Evolutionary conservation across 257 asterid genomes (phyloP).

Genomic region (Lithospermum erythrorhizon): DNA sequence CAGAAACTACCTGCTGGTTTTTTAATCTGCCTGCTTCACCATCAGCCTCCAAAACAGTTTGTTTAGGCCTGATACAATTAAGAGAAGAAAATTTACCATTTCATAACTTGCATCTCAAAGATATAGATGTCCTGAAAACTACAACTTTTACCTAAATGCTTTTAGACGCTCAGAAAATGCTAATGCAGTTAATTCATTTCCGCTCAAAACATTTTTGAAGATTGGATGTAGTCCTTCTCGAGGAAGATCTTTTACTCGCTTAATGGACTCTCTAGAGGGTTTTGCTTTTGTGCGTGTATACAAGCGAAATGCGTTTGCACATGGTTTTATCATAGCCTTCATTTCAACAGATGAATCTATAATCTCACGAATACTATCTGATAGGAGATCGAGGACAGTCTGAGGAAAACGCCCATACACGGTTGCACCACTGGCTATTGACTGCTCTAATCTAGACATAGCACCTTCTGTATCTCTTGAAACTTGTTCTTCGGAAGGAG

Average conservation of each 20-base stretch:
- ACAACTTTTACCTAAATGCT: conserved; percentile 46
- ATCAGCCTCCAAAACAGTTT: conserved; percentile 93
- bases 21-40: conserved; percentile 70
- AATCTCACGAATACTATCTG: conserved; percentile 87
- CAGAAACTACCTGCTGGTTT: conserved; percentile 53
- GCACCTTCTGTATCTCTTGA: conserved; percentile 49
- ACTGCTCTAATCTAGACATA: conserved; percentile 49
- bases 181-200: conserved; percentile 71
- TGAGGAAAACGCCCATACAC: conserved; percentile 93
- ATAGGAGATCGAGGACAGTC: conserved; percentile 58
- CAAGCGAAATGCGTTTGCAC: conserved; percentile 53
- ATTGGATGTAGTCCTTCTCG: conserved; percentile 91
- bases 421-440: conserved; percentile 64
- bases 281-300: conserved; percentile 75
- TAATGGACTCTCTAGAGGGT: conserved; percentile 79
- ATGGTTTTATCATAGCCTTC: conserved; percentile 52
- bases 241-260: conserved; percentile 63
- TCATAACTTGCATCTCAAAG: conserved; percentile 3
- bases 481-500: conserved; percentile 82
- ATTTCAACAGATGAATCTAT: conserved; percentile 62
- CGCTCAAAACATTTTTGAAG: conserved; percentile 50
- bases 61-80: conserved; percentile 55
- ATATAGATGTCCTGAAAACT: conserved; percentile 1
- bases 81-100: conserved; percentile 9
- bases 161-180: conserved; percentile 95